Base-by-base conservation (phyloP, 495 filamentous ascomycete species). In the Cercophora samala region DNA sequence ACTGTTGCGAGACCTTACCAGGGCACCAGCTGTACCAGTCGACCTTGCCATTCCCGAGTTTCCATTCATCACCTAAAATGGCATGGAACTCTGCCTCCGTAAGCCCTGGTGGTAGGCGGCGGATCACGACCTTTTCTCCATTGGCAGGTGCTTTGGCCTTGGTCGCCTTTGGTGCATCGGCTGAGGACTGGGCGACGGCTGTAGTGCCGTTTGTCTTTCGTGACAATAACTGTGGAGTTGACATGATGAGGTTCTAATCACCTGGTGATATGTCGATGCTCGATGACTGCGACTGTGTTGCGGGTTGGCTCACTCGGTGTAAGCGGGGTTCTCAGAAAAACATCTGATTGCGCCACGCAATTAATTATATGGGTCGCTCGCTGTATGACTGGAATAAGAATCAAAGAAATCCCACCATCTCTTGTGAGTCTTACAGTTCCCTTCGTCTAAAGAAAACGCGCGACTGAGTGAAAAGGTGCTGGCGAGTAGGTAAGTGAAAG, bases 1-100 rank as follows among this genome's bases (percentile, higher is more conserved):
- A 97, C 93, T 98, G 92, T 72, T 90, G 91, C 4, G 94, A 95
- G 24, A 93, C 81, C 72, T 96, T 96, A 70, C 95, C 95, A 26
- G 87, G 81, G 68, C 87, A 87, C 79, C 90, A 99, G 42, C 81
- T 77, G 60, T 88, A 80, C 90, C 90, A 97, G 71, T 96, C 93
- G 5, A 93, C 87, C 76, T 89, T 97, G 13, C 92, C 92, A 24
- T 83, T 84, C 19, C 90, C 89, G 2, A 85, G 66, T 70, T 86
- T 92, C 91, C 93, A 97, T 66, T 93, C 91, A 2, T 90, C 86
- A n/a, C 93, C 93, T 56, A 97, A 73, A 13, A 85, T 80, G 24
- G 76, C 76, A 69, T 89, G 83, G 61, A 97, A 93, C 69, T 99
- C 95, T 0, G 81, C 77, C 70, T 92, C 88, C 3, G 90, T 97